These are phyloP conservation scores for Crotalaria pallida DNA, from an alignment of 306 rosid genomes.

Conservation along the genomic window DNA sequence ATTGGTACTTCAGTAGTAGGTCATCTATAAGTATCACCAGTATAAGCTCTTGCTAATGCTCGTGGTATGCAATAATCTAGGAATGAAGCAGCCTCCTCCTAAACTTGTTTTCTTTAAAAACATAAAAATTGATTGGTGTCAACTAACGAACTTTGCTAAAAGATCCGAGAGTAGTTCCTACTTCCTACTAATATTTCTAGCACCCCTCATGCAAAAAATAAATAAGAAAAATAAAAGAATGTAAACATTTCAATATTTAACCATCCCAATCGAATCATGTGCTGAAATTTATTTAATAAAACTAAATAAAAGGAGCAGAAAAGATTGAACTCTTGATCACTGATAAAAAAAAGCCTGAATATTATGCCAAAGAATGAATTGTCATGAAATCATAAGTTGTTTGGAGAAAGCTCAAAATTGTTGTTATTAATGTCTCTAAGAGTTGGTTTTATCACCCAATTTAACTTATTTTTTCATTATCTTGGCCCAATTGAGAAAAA, in stretches of 20 bases:
- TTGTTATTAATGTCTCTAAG: neutral
- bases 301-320: neutral
- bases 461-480: neutral
- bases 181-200: neutral
- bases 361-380: constrained; percentile 6
- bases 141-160: constrained; percentile 4
- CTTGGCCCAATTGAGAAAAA: neutral
- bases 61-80: neutral
- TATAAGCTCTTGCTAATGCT: neutral
- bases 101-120: neutral
- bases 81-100: neutral
- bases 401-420: neutral
- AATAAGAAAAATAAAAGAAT: neutral
- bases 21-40: neutral
- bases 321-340: neutral
- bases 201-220: neutral
- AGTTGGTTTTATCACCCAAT: neutral
- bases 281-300: neutral
- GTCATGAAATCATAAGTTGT: neutral
- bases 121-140: neutral
- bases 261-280: neutral
- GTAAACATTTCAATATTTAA: neutral
- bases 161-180: neutral
- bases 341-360: neutral
- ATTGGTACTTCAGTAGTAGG: neutral